Conservation (phyloP, 306 rosid species). For the Inga laurina region DNA sequence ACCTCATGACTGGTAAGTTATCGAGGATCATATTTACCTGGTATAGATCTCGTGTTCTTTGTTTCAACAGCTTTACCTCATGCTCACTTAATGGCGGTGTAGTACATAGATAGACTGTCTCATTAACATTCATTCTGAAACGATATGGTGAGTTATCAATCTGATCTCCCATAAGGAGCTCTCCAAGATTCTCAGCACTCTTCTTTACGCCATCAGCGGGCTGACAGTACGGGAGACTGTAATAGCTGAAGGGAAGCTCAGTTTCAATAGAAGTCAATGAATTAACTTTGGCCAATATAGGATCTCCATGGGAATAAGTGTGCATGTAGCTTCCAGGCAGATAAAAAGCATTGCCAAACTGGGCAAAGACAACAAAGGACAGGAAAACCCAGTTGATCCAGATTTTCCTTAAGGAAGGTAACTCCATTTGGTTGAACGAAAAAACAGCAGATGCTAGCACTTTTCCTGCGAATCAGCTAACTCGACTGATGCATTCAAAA, state of each 20-base stretch:
- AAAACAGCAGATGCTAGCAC: constrained; percentile 27
- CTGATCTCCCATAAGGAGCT: constrained; percentile 92
- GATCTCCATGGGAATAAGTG: constrained; percentile 61
- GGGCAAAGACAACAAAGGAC: constrained; percentile 38
- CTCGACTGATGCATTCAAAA: constrained; percentile 36
- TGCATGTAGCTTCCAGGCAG: constrained; percentile 97
- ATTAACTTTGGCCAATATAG: constrained; percentile 75
- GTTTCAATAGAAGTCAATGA: constrained; percentile 96
- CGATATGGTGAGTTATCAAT: constrained; percentile 83
- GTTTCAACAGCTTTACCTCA: constrained; percentile 80
- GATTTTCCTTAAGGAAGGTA: constrained; percentile 37
- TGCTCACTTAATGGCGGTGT: constrained; percentile 61
- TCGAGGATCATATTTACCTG: constrained; percentile 96
- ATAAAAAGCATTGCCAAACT: constrained; percentile 63
- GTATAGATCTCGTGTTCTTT: constrained; percentile 88
- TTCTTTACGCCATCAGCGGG: constrained; percentile 71
- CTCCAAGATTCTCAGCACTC: constrained; percentile 94
- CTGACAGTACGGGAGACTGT: constrained; percentile 80
- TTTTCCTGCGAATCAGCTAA: constrained; percentile 35
- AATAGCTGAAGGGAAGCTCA: constrained; percentile 91
- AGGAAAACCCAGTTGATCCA: constrained; percentile 41
- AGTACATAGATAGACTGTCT: constrained; percentile 75
- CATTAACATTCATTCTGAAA: constrained; percentile 71
- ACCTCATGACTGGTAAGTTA: constrained; percentile 91
- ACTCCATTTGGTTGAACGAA: constrained; percentile 46